Percentiles rank a stretch among this genome's conserved stretches.
These are phyloP conservation scores for Nakazawaea sp. DNA, from an alignment of 805 yeast genomes.

Conservation along the genomic window DNA sequence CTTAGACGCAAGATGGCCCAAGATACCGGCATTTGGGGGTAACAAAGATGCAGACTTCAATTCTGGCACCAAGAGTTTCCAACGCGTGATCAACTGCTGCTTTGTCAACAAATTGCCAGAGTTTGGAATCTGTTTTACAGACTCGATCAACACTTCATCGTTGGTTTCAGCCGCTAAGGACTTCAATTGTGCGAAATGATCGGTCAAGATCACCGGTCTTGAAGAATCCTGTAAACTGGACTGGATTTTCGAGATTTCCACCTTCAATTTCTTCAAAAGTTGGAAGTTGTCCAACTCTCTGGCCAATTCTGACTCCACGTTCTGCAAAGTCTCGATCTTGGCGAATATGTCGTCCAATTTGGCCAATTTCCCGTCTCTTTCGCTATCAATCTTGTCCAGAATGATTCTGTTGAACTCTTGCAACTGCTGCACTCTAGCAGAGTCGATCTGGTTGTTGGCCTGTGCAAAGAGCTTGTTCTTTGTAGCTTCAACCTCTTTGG, in stretches of 20 bases:
- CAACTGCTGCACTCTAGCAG: conserved; percentile 63
- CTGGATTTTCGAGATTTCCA: conserved; percentile 35
- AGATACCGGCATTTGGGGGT: conserved; percentile 93
- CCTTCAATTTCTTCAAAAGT: conserved; percentile 34
- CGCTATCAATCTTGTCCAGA: conserved; percentile 53
- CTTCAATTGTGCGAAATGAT: conserved; percentile 30
- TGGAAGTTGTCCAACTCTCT: conserved; percentile 32
- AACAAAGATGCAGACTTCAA: conserved; percentile 81
- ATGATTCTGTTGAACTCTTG: conserved; percentile 57
- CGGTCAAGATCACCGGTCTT: conserved; percentile 28
- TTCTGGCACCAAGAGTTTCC: conserved; percentile 78
- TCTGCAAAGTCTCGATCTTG: conserved; percentile 49
- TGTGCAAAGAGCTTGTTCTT: conserved; percentile 58
- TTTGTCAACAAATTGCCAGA: conserved; percentile 63
- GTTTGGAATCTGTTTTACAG: conserved; percentile 39
- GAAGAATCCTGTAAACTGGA: conserved; percentile 32
- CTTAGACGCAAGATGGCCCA: conserved; percentile 82
- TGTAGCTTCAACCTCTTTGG: conserved; percentile 61
- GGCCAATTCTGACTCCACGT: conserved; percentile 38
- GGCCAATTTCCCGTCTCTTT: conserved; percentile 74
- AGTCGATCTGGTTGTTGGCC: conserved; percentile 65
- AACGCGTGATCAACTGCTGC: conserved; percentile 72
- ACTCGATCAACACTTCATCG: conserved; percentile 27
- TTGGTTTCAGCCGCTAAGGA: conserved; percentile 39
- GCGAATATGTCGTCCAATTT: conserved; percentile 54